phyloP scores from a whole-genome alignment of 179 eudicot genomes.

The Camellia oleifera region DNA sequence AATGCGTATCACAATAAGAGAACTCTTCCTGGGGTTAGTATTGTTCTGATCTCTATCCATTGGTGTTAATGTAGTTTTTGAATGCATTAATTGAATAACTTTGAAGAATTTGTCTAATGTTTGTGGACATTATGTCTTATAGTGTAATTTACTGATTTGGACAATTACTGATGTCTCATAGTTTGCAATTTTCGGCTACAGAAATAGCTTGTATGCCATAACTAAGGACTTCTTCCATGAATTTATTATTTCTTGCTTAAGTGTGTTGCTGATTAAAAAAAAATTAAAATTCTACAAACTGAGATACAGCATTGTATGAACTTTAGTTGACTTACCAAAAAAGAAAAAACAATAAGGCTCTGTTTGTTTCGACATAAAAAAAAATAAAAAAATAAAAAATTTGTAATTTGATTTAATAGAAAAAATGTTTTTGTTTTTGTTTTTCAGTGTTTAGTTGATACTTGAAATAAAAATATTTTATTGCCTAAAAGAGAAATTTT shows the following conservation, averaged over 20 bases:
- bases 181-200: background rate
- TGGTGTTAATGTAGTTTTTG: background rate
- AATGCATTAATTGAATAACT: background rate
- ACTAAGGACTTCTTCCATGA: background rate
- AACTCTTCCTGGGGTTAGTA: conserved; percentile 84
- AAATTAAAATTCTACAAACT: background rate
- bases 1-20: conserved; percentile 71
- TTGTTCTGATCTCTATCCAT: conserved; percentile 10
- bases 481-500: no score
- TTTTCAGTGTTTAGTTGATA: no score
- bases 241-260: background rate
- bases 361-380: no score
- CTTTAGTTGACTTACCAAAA: background rate
- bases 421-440: no score
- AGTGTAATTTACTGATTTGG: background rate
- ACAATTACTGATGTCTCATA: no score
- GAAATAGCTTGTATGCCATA: background rate
- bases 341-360: background rate
- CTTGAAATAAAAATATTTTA: no score
- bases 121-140: background rate
- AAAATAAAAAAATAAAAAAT: no score
- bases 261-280: background rate
- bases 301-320: no score
- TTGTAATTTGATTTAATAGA: no score
- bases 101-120: background rate